Evolutionary conservation across 2,329 filamentous ascomycete genomes (phyloP), one percentile per base, ranked within the genome.

Genomic region (Aspergillus sp.): DNA sequence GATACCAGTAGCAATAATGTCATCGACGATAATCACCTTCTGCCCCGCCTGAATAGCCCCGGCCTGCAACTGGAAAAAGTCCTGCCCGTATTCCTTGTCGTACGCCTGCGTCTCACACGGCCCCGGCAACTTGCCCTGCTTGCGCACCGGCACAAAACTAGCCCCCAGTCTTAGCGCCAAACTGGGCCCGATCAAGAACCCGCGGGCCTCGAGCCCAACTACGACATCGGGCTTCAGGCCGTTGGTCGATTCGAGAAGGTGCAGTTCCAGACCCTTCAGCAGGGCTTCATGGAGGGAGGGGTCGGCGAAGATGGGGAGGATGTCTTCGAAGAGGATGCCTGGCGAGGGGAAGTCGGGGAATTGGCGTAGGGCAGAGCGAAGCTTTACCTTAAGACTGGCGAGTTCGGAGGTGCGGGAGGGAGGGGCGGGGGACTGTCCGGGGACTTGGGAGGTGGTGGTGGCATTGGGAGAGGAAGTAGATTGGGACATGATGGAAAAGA

Each of bases 1-100:
- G 84, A 68, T 76, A 95, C 91, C 91, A 55, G 93, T 98, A 48
- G 93, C 93, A 73, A 98, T 97, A 64, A 98, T 94, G 68, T 98
- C 93, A 69, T 98, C 93, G 30, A 98, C 89, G 55, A 98, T 79
- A 52, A 98, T 74, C 48, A 95, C 91, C 68, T 85, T 90, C 73
- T 95, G 88, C 33, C 90, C 90, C 44, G 81, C 77, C 72, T 86
- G 83, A 61, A 98, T 83, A 40, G 85, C 84, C 68, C 86, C 89
- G 56, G 79, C 75, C 75, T 98, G 93, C 76, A 98, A 94, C 78
- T 97, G 88, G 75, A 98, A 97, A 66, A 84, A 84, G 68, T 98
- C 93, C 70, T 83, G 79, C 53, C 93, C 93, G 64, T 98, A 98
- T 71, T 98, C 93, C 78, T 98, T 98, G 71, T 89, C 76, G 69